Base-by-base conservation (phyloP, 208 protist genomes). In the Jaenimonas drosophilae region DNA sequence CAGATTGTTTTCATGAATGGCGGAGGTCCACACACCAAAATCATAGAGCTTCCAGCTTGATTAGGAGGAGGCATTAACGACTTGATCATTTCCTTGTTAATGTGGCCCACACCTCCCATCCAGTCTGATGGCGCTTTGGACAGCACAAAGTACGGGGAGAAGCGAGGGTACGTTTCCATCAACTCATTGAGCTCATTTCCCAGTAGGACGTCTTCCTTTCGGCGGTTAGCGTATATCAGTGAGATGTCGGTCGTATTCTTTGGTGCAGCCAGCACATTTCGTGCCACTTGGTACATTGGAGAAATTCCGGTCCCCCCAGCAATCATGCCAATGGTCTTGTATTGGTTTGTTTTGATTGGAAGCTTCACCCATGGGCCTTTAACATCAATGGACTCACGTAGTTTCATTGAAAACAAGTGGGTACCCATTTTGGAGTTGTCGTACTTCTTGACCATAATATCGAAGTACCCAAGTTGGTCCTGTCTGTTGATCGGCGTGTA, bases 251-350 rank as follows among this genome's bases (percentile, higher is more conserved):
- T 95, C 23, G 51, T 70, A 67, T 95, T 92, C 52, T 94, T 75
- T 2, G 76, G 77, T 6, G 76, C 53, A 25, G 61, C 50, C 20
- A 94, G 54, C 20, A 95, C 53, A 49, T 88, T 85, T 0, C 71
- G 67, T 20, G 89, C 76, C 7, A 96, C 73, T 48, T 97, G 93
- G 48, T 92, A 92, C 85, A 96, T 94, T 0, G 93, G 91, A 9
- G 89, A 76, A 61, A 97, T 96, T 29, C 93, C 93, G 4, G 91
- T 96, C 29, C 89, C 93, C 27, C 86, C 89, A 12, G 88, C 88
- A 31, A 97, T 79, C 85, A 96, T 95, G 17, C 88, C 91, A 59
- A 97, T 89, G 5, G 68, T 53, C 44, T 93, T 91, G 58, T 88
- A 95, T 63, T 89, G 81, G 49, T 85, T 91, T 21, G 78, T 33